Conservation (phyloP, 768 basidiomycete species). For the Porphyrellus cyaneotinctus region DNA sequence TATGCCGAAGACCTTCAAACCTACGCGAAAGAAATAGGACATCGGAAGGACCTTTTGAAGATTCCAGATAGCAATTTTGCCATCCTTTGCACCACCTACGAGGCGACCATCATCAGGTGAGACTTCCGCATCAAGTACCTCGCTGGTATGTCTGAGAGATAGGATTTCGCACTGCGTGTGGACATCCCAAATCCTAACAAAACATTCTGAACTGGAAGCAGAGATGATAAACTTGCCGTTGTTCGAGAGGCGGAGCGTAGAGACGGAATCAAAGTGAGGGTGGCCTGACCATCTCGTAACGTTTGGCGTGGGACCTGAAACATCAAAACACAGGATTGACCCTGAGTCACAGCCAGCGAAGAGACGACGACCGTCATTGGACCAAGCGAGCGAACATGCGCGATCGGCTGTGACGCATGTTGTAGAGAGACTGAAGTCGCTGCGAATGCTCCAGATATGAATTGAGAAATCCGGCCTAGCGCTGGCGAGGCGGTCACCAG, state of each 20-base stretch:
- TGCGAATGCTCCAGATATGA: slow-evolving; percentile 5
- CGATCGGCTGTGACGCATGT: slow-evolving; percentile 1
- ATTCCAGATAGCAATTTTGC: slow-evolving; percentile 14
- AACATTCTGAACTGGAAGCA: slow-evolving; percentile 13
- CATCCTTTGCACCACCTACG: slow-evolving; percentile 5
- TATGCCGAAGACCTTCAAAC: not conserved
- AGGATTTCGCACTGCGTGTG: slow-evolving; percentile 2
- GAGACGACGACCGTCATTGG: slow-evolving; percentile 13
- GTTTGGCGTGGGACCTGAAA: not conserved
- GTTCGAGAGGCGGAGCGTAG: slow-evolving; percentile 16
- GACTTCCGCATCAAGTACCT: slow-evolving; percentile 10
- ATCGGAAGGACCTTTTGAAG: slow-evolving; percentile 6
- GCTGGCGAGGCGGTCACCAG: slow-evolving; percentile 18
- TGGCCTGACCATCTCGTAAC: slow-evolving; percentile 3
- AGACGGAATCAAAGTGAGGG: slow-evolving; percentile 13
- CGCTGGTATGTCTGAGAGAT: slow-evolving; percentile 7
- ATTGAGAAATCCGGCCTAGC: slow-evolving; percentile 4
- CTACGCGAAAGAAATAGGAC: slow-evolving; percentile 11
- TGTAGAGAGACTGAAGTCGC: not conserved
- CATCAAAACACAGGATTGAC: slow-evolving; percentile 13
- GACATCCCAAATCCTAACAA: slow-evolving; percentile 18
- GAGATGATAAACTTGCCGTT: slow-evolving; percentile 21
- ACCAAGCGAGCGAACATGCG: slow-evolving; percentile 17
- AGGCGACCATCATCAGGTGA: slow-evolving; percentile 15
- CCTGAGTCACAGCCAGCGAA: slow-evolving; percentile 16